Conservation (phyloP, 2,329 filamentous ascomycete species). For the Verticillium isaacii region DNA sequence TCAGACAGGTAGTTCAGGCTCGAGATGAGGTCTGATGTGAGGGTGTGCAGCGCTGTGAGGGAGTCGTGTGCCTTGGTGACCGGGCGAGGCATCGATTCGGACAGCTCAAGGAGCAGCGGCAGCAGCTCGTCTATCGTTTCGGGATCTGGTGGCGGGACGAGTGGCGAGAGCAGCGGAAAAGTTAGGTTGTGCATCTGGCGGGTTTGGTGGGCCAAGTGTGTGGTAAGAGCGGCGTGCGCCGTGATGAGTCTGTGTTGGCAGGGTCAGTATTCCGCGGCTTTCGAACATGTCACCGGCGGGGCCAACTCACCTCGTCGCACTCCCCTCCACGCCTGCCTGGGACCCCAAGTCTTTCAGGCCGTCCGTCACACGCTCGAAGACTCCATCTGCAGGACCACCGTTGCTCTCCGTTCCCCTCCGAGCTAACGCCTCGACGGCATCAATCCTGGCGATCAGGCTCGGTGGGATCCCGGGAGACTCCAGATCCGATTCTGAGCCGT, state of each 20-base stretch:
- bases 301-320: conserved; percentile 60
- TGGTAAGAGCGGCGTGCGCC: conserved; percentile 68
- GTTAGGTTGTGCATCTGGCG: conserved; percentile 70
- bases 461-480: conserved; percentile 64
- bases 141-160: conserved; percentile 56
- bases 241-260: conserved; percentile 58
- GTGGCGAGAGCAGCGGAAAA: conserved; percentile 65
- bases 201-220: conserved; percentile 70
- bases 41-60: conserved; percentile 61
- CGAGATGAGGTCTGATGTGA: conserved; percentile 70
- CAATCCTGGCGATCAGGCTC: conserved; percentile 64
- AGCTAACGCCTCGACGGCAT: conserved; percentile 66
- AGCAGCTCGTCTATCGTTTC: conserved; percentile 66
- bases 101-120: conserved; percentile 60
- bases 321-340: conserved; percentile 67
- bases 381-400: conserved; percentile 58
- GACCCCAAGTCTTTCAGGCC: conserved; percentile 68
- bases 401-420: conserved; percentile 62
- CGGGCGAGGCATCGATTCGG: conserved; percentile 62
- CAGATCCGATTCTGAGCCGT: conserved; percentile 67
- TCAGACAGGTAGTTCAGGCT: conserved; percentile 85
- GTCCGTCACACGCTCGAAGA: conserved; percentile 65
- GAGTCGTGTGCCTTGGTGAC: conserved; percentile 60
- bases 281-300: background rate
- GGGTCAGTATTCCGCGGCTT: conserved; percentile 1